These are phyloP conservation scores for Rhinocladiella similis DNA, from an alignment of 2,329 filamentous ascomycete genomes.

Conservation along the genomic window DNA sequence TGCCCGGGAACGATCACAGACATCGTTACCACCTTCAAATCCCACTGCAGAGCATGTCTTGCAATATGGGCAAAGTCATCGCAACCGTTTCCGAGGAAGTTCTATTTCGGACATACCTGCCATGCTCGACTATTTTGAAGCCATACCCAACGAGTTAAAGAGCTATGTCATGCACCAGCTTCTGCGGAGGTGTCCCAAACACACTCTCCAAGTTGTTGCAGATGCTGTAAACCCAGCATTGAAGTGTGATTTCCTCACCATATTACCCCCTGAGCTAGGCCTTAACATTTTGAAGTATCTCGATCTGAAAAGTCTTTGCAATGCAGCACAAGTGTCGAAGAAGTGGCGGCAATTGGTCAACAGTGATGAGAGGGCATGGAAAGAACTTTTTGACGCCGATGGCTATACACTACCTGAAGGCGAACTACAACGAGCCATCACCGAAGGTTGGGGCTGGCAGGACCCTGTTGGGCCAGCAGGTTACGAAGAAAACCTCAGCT, in stretches of 20 bases:
- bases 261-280: slow-evolving; percentile 81
- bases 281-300: slow-evolving; percentile 86
- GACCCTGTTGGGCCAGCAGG: slow-evolving; percentile 74
- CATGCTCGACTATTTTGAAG: slow-evolving; percentile 87
- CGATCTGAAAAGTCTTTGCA: slow-evolving; percentile 81
- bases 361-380: slow-evolving; percentile 94
- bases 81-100: slow-evolving; percentile 30
- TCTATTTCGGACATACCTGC: slow-evolving; percentile 75
- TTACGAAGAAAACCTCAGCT: slow-evolving; percentile 77
- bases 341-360: slow-evolving; percentile 90
- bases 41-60: not conserved
- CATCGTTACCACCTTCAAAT: slow-evolving; percentile 7
- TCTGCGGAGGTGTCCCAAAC: slow-evolving; percentile 80
- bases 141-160: slow-evolving; percentile 88
- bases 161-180: slow-evolving; percentile 97
- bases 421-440: slow-evolving; percentile 81
- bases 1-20: slow-evolving; percentile 10
- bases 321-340: slow-evolving; percentile 88
- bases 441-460: slow-evolving; percentile 97
- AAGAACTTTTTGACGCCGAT: slow-evolving; percentile 81
- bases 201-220: slow-evolving; percentile 85
- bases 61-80: slow-evolving; percentile 17
- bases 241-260: slow-evolving; percentile 87
- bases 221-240: slow-evolving; percentile 89
- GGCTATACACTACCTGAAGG: slow-evolving; percentile 76